A percentile compares a stretch with the other conserved stretches of the same genome.
phyloP scores from a whole-genome alignment of 345 rosid species.

The Limnanthes douglasii region DNA sequence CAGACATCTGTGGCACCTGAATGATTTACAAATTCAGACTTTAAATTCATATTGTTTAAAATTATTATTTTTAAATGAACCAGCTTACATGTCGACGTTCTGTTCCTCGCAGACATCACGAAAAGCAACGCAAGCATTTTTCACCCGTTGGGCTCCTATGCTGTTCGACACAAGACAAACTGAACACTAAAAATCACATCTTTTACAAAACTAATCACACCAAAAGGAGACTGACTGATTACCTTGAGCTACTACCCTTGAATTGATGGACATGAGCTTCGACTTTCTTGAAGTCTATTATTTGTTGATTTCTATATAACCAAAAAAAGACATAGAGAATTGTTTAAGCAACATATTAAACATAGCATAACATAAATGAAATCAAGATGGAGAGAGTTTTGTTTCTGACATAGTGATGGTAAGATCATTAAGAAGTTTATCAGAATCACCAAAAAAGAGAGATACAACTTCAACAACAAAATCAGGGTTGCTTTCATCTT shows the following conservation, averaged over 20 bases:
- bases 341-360: neutral
- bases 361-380: neutral
- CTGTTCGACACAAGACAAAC: slow-evolving; percentile 28
- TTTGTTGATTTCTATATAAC: slow-evolving; percentile 46
- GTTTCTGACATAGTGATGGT: slow-evolving; percentile 49
- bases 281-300: slow-evolving; percentile 68
- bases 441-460: slow-evolving; percentile 87
- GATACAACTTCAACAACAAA: slow-evolving; percentile 90
- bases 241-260: slow-evolving; percentile 99
- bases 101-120: slow-evolving; percentile 75
- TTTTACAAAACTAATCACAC: slow-evolving; percentile 3
- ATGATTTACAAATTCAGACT: slow-evolving; percentile 1
- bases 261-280: slow-evolving; percentile 91
- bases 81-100: slow-evolving; percentile 58
- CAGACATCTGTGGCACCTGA: slow-evolving; percentile 73
- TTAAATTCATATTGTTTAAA: neutral
- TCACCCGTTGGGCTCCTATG: slow-evolving; percentile 86
- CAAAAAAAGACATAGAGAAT: neutral
- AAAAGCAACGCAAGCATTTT: slow-evolving; percentile 66
- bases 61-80: neutral
- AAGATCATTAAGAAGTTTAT: slow-evolving; percentile 79
- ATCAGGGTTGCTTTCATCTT: slow-evolving; percentile 95
- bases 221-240: neutral
- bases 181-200: slow-evolving; percentile 4
- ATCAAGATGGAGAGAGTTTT: slow-evolving; percentile 2